Evolutionary conservation across 148 eudicot species (phyloP), one percentile per base, ranked within the genome.

Genomic region (Arbutus unedo): DNA sequence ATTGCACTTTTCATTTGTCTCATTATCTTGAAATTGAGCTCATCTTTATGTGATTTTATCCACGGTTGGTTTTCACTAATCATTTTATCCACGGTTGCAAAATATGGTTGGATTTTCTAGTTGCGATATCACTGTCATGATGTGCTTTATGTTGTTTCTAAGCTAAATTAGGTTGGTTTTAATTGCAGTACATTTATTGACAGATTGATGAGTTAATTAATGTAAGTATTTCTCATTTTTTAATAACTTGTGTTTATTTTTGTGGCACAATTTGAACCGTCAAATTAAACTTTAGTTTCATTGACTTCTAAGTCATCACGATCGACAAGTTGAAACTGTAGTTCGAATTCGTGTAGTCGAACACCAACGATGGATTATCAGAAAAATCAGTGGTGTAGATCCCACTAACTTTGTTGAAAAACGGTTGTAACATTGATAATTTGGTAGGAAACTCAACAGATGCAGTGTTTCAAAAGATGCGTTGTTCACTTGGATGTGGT

Each of bases 101-200:
- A n/a, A n/a, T n/a, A n/a, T n/a, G n/a, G n/a, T n/a, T n/a, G n/a
- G n/a, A n/a, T n/a, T n/a, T n/a, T n/a, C n/a, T n/a, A n/a, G n/a
- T n/a, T n/a, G n/a, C n/a, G n/a, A n/a, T n/a, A n/a, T n/a, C n/a
- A 91, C 93, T 91, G 85, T 89, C 91, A 90, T 92, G 96, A 94
- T 64, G 16, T 8, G 23, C 16, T n/a, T n/a, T n/a, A n/a, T n/a
- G n/a, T n/a, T n/a, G n/a, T n/a, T n/a, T n/a, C n/a, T n/a, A n/a
- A n/a, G n/a, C n/a, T n/a, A n/a, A n/a, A n/a, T n/a, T n/a, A n/a
- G n/a, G n/a, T n/a, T n/a, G n/a, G n/a, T n/a, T n/a, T n/a, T n/a
- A n/a, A n/a, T n/a, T n/a, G n/a, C n/a, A n/a, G n/a, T n/a, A n/a
- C n/a, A n/a, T n/a, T n/a, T n/a, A n/a, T n/a, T n/a, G n/a, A n/a